Evolutionary conservation across 768 basidiomycete species (phyloP), one percentile per base, ranked within the genome.

Genomic region (Mycena galericulata): DNA sequence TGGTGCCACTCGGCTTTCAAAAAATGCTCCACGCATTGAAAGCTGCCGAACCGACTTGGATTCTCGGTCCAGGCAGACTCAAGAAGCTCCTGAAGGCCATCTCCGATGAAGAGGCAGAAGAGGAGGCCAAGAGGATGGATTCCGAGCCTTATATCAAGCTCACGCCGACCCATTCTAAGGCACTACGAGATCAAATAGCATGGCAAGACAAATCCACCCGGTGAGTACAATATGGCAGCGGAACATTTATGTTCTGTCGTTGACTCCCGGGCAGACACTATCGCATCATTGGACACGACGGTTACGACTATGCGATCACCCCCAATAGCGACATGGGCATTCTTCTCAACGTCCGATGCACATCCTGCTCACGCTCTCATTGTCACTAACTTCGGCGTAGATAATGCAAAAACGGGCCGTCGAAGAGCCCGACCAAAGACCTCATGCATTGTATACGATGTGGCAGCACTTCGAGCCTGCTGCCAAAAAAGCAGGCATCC

Each of bases 11-110:
- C 12, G 38, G 43, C 2, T 57, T 51, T 22, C 26, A 38, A 30
- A 58, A 70, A 59, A 56, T 57, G 54, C 47, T 49, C 36, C 46
- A 51, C 53, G 57, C 51, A 54, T 30, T 40, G 49, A 59, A 70
- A 57, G 60, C 43, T 17, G 45, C 43, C 3, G 56, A 55, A 45
- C 65, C 64, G n/a, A 66, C 34, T 18, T 65, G 50, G 58, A 58
- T 45, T 45, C 51, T 62, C 14, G 51, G 51, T 24, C 62, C 43
- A 50, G 46, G 57, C 34, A 32, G 60, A 30, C 47, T 56, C n/a
- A 66, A 56, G 47, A 62, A 40, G 41, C 46, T 56, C 9, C 61
- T 63, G 2, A 45, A 53, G 15, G 26, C 22, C 0, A 46, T 65
- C 36, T 24, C 68, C 14, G 62, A 49, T 17, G 34, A 64, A 59